phyloP scores from a whole-genome alignment of 768 basidiomycete species.

The Agrocybe chaxingu region DNA sequence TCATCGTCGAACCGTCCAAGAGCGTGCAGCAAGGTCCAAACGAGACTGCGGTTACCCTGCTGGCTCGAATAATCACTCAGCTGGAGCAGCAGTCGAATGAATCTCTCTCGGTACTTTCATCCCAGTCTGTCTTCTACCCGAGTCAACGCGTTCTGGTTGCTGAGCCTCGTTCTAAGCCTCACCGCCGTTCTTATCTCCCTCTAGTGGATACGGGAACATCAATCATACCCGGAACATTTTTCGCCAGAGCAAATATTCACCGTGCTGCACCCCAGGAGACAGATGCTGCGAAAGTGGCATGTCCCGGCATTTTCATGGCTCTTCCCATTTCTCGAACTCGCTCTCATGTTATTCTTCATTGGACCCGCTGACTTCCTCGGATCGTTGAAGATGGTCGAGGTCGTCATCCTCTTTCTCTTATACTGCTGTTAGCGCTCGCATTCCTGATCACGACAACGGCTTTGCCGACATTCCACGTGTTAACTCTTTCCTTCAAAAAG shows the following conservation, averaged over 20 bases:
- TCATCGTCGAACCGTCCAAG: constrained; percentile 16
- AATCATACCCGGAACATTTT: constrained; percentile 4
- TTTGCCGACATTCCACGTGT: too few relatives aligned
- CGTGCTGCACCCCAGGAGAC: constrained; percentile 22
- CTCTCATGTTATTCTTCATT: constrained; percentile 26
- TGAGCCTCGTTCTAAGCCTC: constrained; percentile 13
- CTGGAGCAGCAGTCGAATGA: background rate
- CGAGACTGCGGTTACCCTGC: constrained; percentile 2
- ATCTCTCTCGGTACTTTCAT: background rate
- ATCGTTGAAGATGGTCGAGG: too few relatives aligned
- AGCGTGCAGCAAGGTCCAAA: constrained; percentile 10
- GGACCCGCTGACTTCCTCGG: constrained; percentile 19
- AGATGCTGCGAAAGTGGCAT: constrained; percentile 23
- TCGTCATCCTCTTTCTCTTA: too few relatives aligned
- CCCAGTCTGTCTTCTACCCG: constrained; percentile 5
- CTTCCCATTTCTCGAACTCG: constrained; percentile 24
- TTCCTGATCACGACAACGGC: too few relatives aligned
- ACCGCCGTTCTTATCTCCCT: constrained; percentile 10
- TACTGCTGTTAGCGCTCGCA: too few relatives aligned
- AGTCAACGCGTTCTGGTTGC: constrained; percentile 10
- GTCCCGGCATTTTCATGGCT: constrained; percentile 21
- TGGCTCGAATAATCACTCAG: constrained; percentile 8
- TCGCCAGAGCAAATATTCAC: constrained; percentile 8
- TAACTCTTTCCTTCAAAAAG: too few relatives aligned
- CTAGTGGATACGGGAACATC: constrained; percentile 15